phyloP scores from a whole-genome alignment of 495 filamentous ascomycete genomes.

The Xanthoparmelia taractica region DNA sequence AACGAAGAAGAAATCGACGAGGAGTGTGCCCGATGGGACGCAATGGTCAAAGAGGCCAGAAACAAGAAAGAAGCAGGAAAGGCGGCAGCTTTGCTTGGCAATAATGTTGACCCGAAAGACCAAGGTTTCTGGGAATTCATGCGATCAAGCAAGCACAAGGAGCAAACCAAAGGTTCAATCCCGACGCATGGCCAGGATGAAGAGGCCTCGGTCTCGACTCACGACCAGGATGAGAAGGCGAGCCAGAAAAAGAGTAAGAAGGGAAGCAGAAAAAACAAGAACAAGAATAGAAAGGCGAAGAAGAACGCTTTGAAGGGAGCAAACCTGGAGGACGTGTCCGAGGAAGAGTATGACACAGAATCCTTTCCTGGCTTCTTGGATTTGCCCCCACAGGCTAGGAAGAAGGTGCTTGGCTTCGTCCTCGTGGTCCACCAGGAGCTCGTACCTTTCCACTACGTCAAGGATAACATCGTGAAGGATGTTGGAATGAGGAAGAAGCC shows the following conservation, averaged over 20 bases:
- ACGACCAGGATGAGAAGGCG: neutral
- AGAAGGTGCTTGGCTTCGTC: neutral
- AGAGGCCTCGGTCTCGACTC: neutral
- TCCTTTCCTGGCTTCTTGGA: constrained; percentile 2
- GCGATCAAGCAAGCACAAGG: constrained; percentile 1
- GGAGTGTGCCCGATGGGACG: constrained; percentile 1
- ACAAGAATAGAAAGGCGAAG: neutral
- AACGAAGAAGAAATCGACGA: constrained; percentile 14
- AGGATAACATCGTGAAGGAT: constrained; percentile 11
- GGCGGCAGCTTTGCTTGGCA: neutral
- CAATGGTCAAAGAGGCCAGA: neutral
- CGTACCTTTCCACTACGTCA: constrained; percentile 12
- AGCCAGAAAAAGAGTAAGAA: neutral
- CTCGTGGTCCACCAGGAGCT: constrained; percentile 9
- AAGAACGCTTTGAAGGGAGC: neutral
- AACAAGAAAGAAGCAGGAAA: neutral
- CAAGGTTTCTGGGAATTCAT: neutral
- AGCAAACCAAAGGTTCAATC: neutral
- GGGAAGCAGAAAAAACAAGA: neutral
- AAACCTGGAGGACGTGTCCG: neutral
- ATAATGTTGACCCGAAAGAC: neutral
- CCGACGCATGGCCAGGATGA: neutral
- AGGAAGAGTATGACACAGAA: neutral
- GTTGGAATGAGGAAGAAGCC: constrained; percentile 13
- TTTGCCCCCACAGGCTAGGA: constrained; percentile 3